These are phyloP conservation scores for Elaeagnus macrophylla DNA, from an alignment of 306 rosid genomes.

Conservation along the genomic window DNA sequence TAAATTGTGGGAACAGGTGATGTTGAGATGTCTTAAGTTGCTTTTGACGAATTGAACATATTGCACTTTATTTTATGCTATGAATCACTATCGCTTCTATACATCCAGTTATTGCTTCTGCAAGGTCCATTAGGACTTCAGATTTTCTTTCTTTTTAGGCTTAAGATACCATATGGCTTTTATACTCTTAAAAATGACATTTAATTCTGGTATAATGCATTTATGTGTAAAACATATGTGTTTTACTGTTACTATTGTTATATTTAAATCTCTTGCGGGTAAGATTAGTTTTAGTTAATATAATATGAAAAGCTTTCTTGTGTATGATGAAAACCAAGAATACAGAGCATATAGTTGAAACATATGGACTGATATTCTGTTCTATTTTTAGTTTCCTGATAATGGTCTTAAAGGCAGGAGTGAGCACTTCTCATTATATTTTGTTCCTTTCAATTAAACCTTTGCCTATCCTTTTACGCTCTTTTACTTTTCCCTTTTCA, in stretches of 20 bases:
- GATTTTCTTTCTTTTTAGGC: not conserved
- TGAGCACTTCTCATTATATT: not conserved
- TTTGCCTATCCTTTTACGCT: not conserved
- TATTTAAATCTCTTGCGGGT: no score
- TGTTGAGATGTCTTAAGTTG: constrained; percentile 15
- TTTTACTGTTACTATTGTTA: no score
- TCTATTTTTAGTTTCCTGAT: no score
- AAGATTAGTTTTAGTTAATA: no score
- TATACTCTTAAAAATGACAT: not conserved
- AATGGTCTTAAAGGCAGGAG: no score
- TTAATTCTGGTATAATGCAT: not conserved
- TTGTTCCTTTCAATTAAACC: not conserved
- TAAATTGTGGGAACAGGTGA: constrained; percentile 78
- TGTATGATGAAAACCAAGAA: no score
- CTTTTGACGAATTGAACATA: constrained; percentile 11
- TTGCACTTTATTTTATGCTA: not conserved
- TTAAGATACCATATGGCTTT: not conserved
- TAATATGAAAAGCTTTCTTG: no score
- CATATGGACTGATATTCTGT: no score
- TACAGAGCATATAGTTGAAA: no score
- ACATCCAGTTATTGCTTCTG: not conserved
- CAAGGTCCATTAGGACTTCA: not conserved
- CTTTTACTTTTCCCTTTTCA: no score
- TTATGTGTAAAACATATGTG: no score
- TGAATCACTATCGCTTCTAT: not conserved